Evolutionary conservation across 345 rosid species (phyloP), one percentile per base, ranked within the genome.

Genomic region (Eutrema heterophyllum): DNA sequence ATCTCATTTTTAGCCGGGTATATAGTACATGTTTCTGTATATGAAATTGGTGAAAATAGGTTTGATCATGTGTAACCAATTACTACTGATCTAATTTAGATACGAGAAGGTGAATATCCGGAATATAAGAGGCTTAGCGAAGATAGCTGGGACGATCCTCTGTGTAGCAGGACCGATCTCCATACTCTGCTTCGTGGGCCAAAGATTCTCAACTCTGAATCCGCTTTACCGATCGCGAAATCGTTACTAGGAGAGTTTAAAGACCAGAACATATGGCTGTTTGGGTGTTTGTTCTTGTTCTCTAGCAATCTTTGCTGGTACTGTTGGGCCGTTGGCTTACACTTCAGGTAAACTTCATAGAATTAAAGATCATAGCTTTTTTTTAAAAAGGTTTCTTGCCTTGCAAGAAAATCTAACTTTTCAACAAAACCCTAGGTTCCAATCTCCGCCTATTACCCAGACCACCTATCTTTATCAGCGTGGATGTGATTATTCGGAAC

Each of bases 401-500:
- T 38, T 39, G 2, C 35, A 50, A 71, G 68, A 14, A 70, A 63
- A 9, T 59, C 11, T 7, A 57, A 57, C 32, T n/a, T 51, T 40
- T n/a, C 54, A 45, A 38, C 21, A 64, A 63, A 64, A 70, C 40
- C 54, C 67, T 70, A 92, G 96, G 94, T 89, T 61, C 88, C 88
- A 3, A 69, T 87, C 64, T 73, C 89, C 32, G 73, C 80, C 24
- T 68, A 81, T 71, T 85, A 82, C 13, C 87, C 90, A 8, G 86
- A 89, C 68, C 85, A 78, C 78, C 67, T 88, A 67, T 83, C 89
- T 61, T 53, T 82, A 51, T 81, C 92, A 36, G 88, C 92, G 13
- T 89, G 96, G 94, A 82, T 86, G 89, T 88, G 97, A 74, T 76
- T 87, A 78, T 48, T 84, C 21, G 89, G 81, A 24, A 78, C 92